Evolutionary conservation across 2,329 filamentous ascomycete genomes (phyloP), one percentile per base, ranked within the genome.

Genomic region (Aschersonia sp.): DNA sequence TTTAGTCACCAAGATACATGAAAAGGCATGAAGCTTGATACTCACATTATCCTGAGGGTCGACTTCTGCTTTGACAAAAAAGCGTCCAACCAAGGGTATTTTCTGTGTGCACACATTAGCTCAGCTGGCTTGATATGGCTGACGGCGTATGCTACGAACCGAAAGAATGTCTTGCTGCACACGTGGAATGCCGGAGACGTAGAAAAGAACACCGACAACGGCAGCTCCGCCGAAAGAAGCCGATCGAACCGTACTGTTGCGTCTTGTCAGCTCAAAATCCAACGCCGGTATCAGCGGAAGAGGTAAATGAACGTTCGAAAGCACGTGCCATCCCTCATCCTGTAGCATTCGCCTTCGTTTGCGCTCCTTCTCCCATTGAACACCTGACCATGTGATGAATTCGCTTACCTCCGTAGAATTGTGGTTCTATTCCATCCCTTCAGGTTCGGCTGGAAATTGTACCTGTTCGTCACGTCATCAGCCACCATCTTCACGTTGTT

Each of bases 31-130:
- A 20, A 20, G 20, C 20, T 20, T 20, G 20, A 20, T 9, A 71
- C 77, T 68, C 57, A 82, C 78, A 66, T 80, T 81, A 66, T 82
- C 78, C 51, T 77, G 75, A 51, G 78, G 67, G 55, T 75, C 72
- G 55, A 76, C 56, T 59, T 77, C 70, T 60, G 73, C 67, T 61
- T 74, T 71, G 56, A 69, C 56, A 61, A 72, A 82, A 64, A 69
- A 65, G 45, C 57, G 52, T 53, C 71, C 70, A 51, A 81, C 53
- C 55, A 76, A 51, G 54, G 78, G 78, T 28, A 82, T 53, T 63
- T 77, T 75, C 75, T 80, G 53, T 29, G 20, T 38, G 35, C 35
- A 12, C 7, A 38, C 7, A 31, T 45, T 45, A 20, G 5, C 4
- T 30, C 4, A 9, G 28, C 41, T 7, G 9, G 5, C 5, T 12